A percentile compares a stretch with the other conserved stretches of the same genome.
These are phyloP conservation scores for Sonneratia alba DNA, from an alignment of 345 rosid genomes.

Conservation along the genomic window DNA sequence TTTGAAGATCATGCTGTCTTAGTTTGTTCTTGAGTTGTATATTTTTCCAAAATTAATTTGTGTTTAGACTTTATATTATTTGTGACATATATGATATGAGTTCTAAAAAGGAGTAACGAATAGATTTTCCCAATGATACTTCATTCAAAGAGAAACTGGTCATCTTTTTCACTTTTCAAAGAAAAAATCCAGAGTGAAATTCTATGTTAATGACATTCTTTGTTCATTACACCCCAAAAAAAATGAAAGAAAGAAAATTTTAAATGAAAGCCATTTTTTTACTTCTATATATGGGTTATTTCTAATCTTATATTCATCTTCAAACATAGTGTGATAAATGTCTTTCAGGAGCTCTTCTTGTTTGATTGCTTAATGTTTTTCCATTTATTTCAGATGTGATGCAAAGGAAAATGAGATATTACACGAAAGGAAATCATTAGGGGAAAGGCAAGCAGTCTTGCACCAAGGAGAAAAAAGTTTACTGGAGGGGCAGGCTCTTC, in stretches of 20 bases:
- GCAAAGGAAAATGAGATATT: slow-evolving; percentile 61
- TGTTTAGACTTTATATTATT: neutral
- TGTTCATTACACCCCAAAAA: too few relatives aligned
- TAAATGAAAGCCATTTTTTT: neutral
- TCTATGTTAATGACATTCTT: too few relatives aligned
- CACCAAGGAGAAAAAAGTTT: slow-evolving; percentile 75
- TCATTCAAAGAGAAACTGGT: neutral
- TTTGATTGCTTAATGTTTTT: slow-evolving; percentile 3
- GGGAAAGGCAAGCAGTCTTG: slow-evolving; percentile 64
- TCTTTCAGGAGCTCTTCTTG: neutral
- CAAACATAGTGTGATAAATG: neutral
- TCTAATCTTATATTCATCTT: neutral
- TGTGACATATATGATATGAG: neutral
- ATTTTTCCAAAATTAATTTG: neutral
- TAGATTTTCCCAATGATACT: neutral
- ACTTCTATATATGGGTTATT: neutral
- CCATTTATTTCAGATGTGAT: slow-evolving; percentile 49
- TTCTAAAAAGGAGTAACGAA: neutral
- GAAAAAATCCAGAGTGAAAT: too few relatives aligned
- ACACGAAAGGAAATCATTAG: slow-evolving; percentile 54
- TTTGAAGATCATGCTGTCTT: neutral
- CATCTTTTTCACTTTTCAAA: neutral
- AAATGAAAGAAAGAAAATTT: too few relatives aligned
- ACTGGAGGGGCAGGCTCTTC: slow-evolving; percentile 60
- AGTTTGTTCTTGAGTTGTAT: neutral